Percentiles rank a stretch among this genome's conserved stretches.
phyloP scores from a whole-genome alignment of 768 basidiomycete species.

The Tylopilus felleus region DNA sequence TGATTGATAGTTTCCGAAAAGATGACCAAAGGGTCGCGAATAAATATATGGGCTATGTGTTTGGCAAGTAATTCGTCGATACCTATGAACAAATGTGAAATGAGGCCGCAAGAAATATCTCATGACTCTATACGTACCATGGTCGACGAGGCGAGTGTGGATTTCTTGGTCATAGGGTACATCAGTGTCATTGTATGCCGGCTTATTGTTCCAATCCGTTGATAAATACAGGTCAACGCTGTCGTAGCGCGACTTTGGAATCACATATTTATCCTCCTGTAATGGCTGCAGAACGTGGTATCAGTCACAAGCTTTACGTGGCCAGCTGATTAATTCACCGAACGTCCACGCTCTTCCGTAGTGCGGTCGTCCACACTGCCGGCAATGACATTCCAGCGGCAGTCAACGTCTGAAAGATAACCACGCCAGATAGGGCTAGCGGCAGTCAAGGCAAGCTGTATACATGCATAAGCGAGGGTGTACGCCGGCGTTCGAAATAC shows the following conservation, averaged over 20 bases:
- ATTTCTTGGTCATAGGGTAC: conserved; percentile 77
- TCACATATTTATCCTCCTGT: conserved; percentile 65
- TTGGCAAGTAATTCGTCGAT: conserved; percentile 85
- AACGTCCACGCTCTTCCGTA: conserved; percentile 83
- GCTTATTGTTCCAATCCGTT: conserved; percentile 78
- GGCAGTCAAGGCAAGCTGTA: conserved; percentile 87
- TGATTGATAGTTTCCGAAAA: conserved; percentile 94
- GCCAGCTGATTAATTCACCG: conserved; percentile 46
- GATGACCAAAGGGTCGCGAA: conserved; percentile 93
- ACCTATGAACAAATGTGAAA: conserved; percentile 42
- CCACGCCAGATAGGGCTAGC: conserved; percentile 95
- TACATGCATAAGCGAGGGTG: conserved; percentile 1
- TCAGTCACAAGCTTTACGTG: conserved; percentile 5
- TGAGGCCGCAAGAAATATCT: not conserved
- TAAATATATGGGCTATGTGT: conserved; percentile 94
- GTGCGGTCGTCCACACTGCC: conserved; percentile 98
- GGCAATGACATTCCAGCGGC: conserved; percentile 97
- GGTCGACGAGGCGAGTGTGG: conserved; percentile 64
- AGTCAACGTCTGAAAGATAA: conserved; percentile 94
- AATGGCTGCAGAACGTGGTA: conserved; percentile 54
- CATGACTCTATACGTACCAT: conserved; percentile 48
- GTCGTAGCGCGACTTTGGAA: conserved; percentile 97
- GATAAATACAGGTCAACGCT: conserved; percentile 95
- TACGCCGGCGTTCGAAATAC: not conserved
- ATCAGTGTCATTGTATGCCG: conserved; percentile 89